Evolutionary conservation across 805 yeast genomes (phyloP).

Genomic region (Pichia phayaonensis): DNA sequence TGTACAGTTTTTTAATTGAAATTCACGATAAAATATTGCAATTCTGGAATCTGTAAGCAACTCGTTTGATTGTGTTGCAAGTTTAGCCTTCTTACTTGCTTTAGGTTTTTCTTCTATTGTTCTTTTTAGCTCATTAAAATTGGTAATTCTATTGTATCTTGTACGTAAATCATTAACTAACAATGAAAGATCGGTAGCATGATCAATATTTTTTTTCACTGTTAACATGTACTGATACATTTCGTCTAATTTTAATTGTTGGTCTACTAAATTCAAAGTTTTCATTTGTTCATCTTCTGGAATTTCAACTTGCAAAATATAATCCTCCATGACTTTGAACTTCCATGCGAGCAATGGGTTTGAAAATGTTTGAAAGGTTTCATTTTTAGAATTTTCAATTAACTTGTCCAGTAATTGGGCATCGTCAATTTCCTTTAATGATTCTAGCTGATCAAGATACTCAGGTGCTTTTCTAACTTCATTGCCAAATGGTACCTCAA

Average conservation of each 20-base stretch:
- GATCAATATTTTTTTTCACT: constrained; percentile 11
- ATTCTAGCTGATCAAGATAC: constrained; percentile 18
- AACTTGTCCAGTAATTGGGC: constrained; percentile 19
- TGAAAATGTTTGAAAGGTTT: constrained; percentile 27
- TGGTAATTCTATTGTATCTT: constrained; percentile 19
- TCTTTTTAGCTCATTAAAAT: constrained; percentile 9
- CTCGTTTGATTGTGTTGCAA: not conserved
- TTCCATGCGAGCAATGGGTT: constrained; percentile 68
- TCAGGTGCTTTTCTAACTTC: constrained; percentile 63
- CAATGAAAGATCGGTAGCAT: not conserved
- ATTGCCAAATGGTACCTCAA: constrained; percentile 65
- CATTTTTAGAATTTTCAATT: constrained; percentile 18
- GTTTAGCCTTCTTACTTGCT: not conserved
- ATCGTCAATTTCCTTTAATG: constrained; percentile 11
- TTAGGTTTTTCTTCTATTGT: not conserved
- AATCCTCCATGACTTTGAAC: constrained; percentile 55
- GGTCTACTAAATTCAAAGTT: constrained; percentile 10
- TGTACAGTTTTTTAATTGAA: constrained; percentile 3
- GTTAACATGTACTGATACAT: constrained; percentile 12
- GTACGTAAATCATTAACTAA: constrained; percentile 15
- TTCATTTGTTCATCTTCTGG: not conserved
- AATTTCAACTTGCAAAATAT: constrained; percentile 44
- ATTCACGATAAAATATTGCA: constrained; percentile 1
- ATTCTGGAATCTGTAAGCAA: not conserved
- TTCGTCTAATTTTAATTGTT: constrained; percentile 17